Evolutionary conservation across 2,329 filamentous ascomycete species (phyloP).

Genomic region (Paecilomyces sp.): DNA sequence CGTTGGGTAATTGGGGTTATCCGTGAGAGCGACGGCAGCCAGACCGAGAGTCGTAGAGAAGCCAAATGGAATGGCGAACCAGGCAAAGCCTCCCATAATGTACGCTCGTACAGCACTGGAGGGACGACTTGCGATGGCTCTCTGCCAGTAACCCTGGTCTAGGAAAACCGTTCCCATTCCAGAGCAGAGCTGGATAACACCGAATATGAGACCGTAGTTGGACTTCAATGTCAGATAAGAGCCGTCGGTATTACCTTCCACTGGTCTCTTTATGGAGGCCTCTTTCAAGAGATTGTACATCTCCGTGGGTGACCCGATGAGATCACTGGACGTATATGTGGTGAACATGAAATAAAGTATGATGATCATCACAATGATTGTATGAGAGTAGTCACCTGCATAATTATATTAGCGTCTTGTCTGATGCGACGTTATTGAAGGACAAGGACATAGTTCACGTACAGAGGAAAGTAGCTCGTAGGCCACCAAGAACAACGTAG

Average conservation of each 20-base stretch:
- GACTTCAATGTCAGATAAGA: background rate
- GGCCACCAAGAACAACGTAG: slow-evolving; percentile 29
- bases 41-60: slow-evolving; percentile 42
- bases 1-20: slow-evolving; percentile 37
- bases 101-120: slow-evolving; percentile 30
- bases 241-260: background rate
- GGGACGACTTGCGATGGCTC: slow-evolving; percentile 34
- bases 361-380: background rate
- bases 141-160: slow-evolving; percentile 42
- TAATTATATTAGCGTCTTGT: background rate
- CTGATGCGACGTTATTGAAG: too few relatives aligned
- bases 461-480: slow-evolving; percentile 32
- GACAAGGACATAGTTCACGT: background rate
- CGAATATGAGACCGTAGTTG: background rate
- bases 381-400: background rate
- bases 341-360: background rate
- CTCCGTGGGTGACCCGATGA: background rate
- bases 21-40: slow-evolving; percentile 37
- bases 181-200: slow-evolving; percentile 1
- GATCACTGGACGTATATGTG: background rate
- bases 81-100: slow-evolving; percentile 38
- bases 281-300: background rate
- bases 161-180: slow-evolving; percentile 26
- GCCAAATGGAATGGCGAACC: slow-evolving; percentile 43
- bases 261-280: background rate